A percentile compares a stretch with the other conserved stretches of the same genome.
Evolutionary conservation across 129 eudicot species (phyloP).

Genomic region (Artemisia tridentata): DNA sequence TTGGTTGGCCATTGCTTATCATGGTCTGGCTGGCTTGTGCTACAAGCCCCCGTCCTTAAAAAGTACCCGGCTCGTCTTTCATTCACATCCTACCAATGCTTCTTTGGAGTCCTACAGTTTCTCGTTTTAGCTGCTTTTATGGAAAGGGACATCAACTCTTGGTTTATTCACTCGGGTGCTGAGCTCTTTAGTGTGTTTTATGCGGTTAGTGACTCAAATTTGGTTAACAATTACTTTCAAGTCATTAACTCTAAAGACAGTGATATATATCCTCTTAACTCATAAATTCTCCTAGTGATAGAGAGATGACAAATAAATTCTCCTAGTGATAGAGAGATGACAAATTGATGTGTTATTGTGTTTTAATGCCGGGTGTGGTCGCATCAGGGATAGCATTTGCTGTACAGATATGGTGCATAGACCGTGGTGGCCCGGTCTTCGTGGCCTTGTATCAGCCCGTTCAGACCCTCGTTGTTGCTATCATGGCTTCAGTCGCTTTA

Average conservation of each 20-base stretch:
- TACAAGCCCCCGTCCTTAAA: conserved; percentile 86
- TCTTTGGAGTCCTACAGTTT: conserved; percentile 90
- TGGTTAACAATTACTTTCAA: not conserved
- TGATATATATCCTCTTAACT: too few relatives aligned
- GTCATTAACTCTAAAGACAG: too few relatives aligned
- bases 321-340: too few relatives aligned
- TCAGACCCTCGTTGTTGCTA: conserved; percentile 96
- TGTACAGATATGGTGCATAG: conserved; percentile 99
- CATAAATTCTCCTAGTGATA: too few relatives aligned
- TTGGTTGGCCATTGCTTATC: conserved; percentile 93
- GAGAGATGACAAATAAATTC: too few relatives aligned
- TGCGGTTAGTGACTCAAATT: conserved; percentile 56
- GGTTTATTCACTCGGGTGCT: conserved; percentile 81
- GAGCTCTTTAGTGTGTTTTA: conserved; percentile 94
- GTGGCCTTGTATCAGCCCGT: conserved; percentile 99
- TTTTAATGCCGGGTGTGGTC: conserved; percentile 79
- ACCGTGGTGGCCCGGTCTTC: conserved; percentile 99
- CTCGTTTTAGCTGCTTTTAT: conserved; percentile 71
- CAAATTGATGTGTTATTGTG: conserved; percentile 6
- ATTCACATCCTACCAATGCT: conserved; percentile 86
- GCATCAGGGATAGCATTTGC: conserved; percentile 99
- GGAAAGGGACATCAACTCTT: conserved; percentile 83
- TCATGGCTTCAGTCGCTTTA: conserved; percentile 81
- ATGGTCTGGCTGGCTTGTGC: conserved; percentile 96
- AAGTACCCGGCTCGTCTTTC: conserved; percentile 97